Base-by-base conservation (phyloP, 768 basidiomycete genomes). In the Lanmaoa pseudosensibilis region DNA sequence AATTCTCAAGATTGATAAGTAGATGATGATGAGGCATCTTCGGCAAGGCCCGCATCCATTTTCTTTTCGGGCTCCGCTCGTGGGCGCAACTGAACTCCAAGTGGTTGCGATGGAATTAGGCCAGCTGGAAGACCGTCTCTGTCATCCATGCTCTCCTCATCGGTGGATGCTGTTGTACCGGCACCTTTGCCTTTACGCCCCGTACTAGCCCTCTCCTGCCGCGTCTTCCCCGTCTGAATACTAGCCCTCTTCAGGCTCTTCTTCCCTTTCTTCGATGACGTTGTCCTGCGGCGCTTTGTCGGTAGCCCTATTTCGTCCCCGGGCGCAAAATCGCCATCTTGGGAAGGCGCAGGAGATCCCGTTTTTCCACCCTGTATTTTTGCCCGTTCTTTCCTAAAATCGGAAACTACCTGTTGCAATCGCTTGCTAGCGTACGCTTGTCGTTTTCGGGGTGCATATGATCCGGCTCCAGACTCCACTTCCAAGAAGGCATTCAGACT, bases 351-450 rank as follows among this genome's bases (percentile, higher is more conserved):
- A 43, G 56, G 56, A 18, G 64, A 57, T 49, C 52, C 59, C 45
- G 36, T 47, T 15, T 41, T 51, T 61, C 54, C 61, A 30, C 52
- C 65, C 43, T 62, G 61, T 30, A 38, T 32, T 54, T 63, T 55
- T n/a, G 61, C 48, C 46, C 65, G 74, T 58, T 74, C 65, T 58
- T 84, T 87, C 53, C 90, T 80, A 67, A 88, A 91, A 56, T 90
- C 90, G 27, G 83, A 78, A n/a, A 94, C 87, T 10, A 93, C 88
- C 67, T 92, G 81, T 68, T 96, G 91, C 55, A 97, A 74, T 9
- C 94, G 83, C 72, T 92, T 95, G 69, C 89, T 92, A 4, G 87
- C 75, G 62, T 95, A 95, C 5, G 86, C 89, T 61, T 90, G 87
- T 37, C 90, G 82, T 66, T 87, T 85, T 39, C 88, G 80, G 1